Evolutionary conservation across 2,329 filamentous ascomycete genomes (phyloP), one percentile per base, ranked within the genome.

Genomic region (Phoma herbarum): DNA sequence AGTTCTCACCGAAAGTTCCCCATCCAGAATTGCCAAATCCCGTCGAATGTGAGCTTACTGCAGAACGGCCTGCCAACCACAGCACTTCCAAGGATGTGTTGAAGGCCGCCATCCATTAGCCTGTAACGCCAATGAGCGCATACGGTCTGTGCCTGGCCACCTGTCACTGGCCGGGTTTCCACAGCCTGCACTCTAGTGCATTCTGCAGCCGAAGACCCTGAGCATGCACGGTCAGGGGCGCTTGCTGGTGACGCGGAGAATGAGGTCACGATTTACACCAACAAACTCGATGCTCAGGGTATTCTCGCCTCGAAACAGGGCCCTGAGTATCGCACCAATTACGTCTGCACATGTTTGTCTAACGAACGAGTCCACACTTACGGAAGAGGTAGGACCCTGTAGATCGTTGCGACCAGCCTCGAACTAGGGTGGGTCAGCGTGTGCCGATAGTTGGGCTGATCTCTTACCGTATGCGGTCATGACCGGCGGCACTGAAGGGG

Each of bases 311-410:
- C 54, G 56, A 37, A 58, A 63, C 57, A 51, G 42, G 63, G 61
- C 44, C 31, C 7, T 33, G 3, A 9, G 20, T 9, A 70, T 70
- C 68, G 63, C 7, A 0, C 6, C 2, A 7, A 4, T 41, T 20
- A 41, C 10, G 9, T 41, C 8, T 22, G 18, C 37, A 22, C 2
- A 10, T 14, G 12, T 23, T 11, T 42, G 52, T 49, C 29, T 33
- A 25, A 41, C 37, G 37, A 23, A 29, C 23, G n/a, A 49, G 37
- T 33, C 25, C 29, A 46, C 28, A 5, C 16, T 18, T 6, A 20
- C 56, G 45, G 39, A 65, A 43, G 22, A n/a, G 55, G 69, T 56
- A 71, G 69, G 70, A 74, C 71, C 71, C 71, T 74, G 71, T 58
- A 71, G 70, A 73, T 74, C 70, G 51, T 67, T 59, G 61, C 61